phyloP scores from a whole-genome alignment of 1,284 basidiomycete species.

The Quambalaria eucalypti region DNA sequence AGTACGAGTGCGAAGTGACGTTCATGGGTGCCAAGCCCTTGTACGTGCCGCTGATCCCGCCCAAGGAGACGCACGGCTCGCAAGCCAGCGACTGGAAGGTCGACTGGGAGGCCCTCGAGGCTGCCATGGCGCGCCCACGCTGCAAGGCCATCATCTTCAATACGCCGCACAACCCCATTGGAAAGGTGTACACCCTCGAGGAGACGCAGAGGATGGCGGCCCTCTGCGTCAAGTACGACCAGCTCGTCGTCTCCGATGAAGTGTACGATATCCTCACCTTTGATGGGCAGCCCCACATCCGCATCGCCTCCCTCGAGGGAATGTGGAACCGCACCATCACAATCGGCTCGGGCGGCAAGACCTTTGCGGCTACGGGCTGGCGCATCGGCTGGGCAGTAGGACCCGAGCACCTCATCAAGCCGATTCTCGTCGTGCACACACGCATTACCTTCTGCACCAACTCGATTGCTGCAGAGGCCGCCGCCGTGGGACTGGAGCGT shows the following conservation, averaged over 20 bases:
- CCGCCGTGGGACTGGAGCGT: constrained; percentile 56
- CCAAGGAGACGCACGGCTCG: constrained; percentile 40
- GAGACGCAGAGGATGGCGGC: constrained; percentile 78
- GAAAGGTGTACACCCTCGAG: constrained; percentile 74
- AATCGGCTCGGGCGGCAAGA: constrained; percentile 62
- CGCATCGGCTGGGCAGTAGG: constrained; percentile 93
- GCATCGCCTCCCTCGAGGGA: constrained; percentile 66
- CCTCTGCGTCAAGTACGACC: constrained; percentile 81
- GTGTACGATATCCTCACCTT: constrained; percentile 85
- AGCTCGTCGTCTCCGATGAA: constrained; percentile 90
- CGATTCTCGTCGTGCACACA: constrained; percentile 79
- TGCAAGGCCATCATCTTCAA: constrained; percentile 57
- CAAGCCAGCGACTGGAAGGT: constrained; percentile 47
- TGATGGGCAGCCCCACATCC: constrained; percentile 75
- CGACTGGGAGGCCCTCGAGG: constrained; percentile 57
- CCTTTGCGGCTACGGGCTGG: constrained; percentile 94
- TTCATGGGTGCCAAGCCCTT: constrained; percentile 66
- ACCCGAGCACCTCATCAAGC: constrained; percentile 69
- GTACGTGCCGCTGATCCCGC: constrained; percentile 88
- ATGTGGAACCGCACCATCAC: constrained; percentile 95
- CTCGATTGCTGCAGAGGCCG: constrained; percentile 65
- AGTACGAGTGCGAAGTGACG: constrained; percentile 59
- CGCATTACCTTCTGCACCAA: constrained; percentile 92
- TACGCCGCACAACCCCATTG: constrained; percentile 65
- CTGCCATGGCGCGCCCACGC: constrained; percentile 81